Base-by-base conservation (phyloP, 2,329 filamentous ascomycete species). In the Colletotrichum liaoningense region DNA sequence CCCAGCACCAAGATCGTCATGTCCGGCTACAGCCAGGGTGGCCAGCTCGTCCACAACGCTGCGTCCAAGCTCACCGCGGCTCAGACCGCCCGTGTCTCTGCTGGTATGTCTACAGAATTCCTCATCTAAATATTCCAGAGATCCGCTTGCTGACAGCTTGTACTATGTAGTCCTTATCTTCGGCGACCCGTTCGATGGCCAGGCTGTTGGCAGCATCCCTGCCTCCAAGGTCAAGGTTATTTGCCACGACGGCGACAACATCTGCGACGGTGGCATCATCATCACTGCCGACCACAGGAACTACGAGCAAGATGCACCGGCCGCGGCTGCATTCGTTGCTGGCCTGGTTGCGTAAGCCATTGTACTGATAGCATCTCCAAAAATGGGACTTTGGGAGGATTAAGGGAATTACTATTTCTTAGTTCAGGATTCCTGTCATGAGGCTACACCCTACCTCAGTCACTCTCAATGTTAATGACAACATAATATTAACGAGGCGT, bases 21-120 rank as follows among this genome's bases (percentile, higher is more conserved):
- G 75, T 81, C 84, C n/a, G 86, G 86, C 16, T 88, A 88, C 78
- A 86, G 84, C 77, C 86, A 84, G 73, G 83, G 80, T 62, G 77
- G 77, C 55, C 80, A 79, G 77, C 75, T 81, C 14, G 84, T 86
- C 1, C 86, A 87, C 78, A 85, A 86, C 26, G 84, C 85, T 1
- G 85, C 84, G 19, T 75, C 75, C n/a, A 72, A 76, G 67, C 77
- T 84, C 26, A 77, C 79, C 6, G 62, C 87, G 80, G 87, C 79
- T 8, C 75, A 75, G 8, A 69, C 77, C 7, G 69, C 69, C 77
- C 78, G 78, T 58, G 74, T 82, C 56, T 76, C 78, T n/a, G 80
- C 79, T 6, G 79, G 70, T 73, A 65, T 19, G 65, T 72, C 38
- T 28, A 28, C 52, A 11, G 8, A 14, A 22, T 22, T 7, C 3